Evolutionary conservation across 495 filamentous ascomycete genomes (phyloP), one percentile per base, ranked within the genome.

Genomic region (Pyronema omphalodes): DNA sequence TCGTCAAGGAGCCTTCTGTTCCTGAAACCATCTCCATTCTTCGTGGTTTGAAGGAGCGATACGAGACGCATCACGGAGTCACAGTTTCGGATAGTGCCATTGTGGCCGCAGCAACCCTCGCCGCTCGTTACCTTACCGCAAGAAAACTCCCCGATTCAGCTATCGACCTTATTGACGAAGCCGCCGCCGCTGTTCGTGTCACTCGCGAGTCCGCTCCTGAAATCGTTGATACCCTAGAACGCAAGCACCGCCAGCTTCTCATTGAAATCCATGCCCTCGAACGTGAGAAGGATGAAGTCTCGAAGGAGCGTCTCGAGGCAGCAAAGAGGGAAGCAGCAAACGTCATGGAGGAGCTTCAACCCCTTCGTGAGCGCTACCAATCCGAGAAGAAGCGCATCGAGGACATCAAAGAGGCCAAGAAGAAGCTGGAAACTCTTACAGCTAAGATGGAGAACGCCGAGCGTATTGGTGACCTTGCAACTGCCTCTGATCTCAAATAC

Each of bases 61-160:
- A 94, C 68, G 91, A 98, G 67, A 85, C 93, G 14, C 91, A 98
- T 70, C 91, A 98, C 67, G 87, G 88, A 76, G 93, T 98, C 64
- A 94, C 77, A 62, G 95, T 98, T 60, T 74, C 86, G 9, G 91
- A 98, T 60, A 82, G 79, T 60, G 89, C 91, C 59, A 88, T 98
- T 56, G 88, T 98, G 6, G 72, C 87, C 39, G 84, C 93, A 9
- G 88, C 91, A 9, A 89, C 76, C 15, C 78, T 96, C 12, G 91
- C 91, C 29, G 81, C 87, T 34, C 81, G 91, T 14, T 98, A 96
- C 57, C 76, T 98, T 35, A 96, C 91, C 1, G 79, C 79, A 34
- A 78, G 91, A 51, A 80, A 91, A 63, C 78, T 98, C 39, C 91
- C 91, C 5, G 91, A 98, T 66, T 95, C 91, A 1, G 93, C 91